Conservation (phyloP, 768 basidiomycete genomes). For the Amanita subjunquillea region DNA sequence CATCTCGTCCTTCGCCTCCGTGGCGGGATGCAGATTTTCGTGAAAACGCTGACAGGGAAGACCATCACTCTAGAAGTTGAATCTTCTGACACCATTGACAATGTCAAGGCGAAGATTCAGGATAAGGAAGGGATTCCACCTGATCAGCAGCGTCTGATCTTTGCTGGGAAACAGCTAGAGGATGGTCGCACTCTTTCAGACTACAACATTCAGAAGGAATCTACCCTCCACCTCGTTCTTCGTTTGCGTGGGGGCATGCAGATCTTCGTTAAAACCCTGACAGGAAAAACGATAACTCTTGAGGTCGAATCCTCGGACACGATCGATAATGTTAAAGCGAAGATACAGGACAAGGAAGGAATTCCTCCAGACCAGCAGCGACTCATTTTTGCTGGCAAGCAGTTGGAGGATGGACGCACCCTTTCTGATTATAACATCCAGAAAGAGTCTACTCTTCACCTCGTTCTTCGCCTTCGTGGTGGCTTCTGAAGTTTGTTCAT, state of each 20-base stretch:
- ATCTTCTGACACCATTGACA: slow-evolving; percentile 68
- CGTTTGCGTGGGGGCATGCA: slow-evolving; percentile 91
- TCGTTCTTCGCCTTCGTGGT: slow-evolving; percentile 71
- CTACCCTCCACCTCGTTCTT: slow-evolving; percentile 80
- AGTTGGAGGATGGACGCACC: slow-evolving; percentile 70
- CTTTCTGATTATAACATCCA: slow-evolving; percentile 73
- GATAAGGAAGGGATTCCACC: slow-evolving; percentile 79
- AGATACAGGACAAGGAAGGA: slow-evolving; percentile 92
- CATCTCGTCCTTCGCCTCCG: slow-evolving; percentile 41
- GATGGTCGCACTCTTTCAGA: slow-evolving; percentile 87
- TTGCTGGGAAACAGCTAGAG: slow-evolving; percentile 92
- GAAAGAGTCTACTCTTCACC: slow-evolving; percentile 64
- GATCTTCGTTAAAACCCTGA: slow-evolving; percentile 74
- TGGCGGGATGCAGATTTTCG: slow-evolving; percentile 73
- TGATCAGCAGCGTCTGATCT: slow-evolving; percentile 92
- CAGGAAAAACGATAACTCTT: slow-evolving; percentile 88
- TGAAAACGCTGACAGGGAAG: slow-evolving; percentile 85
- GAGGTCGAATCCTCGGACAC: slow-evolving; percentile 84
- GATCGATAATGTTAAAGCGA: slow-evolving; percentile 82
- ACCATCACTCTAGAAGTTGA: slow-evolving; percentile 83
- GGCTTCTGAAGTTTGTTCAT: slow-evolving; percentile 33
- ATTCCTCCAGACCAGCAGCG: slow-evolving; percentile 74
- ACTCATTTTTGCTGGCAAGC: slow-evolving; percentile 75
- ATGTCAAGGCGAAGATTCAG: slow-evolving; percentile 77
- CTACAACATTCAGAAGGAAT: slow-evolving; percentile 95